Base-by-base conservation (phyloP, 768 basidiomycete species). In the Naganishia vaughanmartiniae region DNA sequence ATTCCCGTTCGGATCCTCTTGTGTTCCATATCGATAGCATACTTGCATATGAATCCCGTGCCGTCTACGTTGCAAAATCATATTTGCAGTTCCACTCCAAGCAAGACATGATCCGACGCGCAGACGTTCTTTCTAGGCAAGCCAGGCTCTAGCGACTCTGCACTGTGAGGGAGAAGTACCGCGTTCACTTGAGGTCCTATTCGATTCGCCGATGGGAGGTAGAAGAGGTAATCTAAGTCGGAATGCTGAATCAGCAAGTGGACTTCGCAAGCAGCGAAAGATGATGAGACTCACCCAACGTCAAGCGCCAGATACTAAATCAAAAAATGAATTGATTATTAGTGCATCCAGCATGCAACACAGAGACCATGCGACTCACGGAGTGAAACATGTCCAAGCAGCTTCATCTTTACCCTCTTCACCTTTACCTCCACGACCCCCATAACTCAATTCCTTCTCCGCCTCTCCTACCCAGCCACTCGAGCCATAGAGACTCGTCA, bases 371-470 rank as follows among this genome's bases (percentile, higher is more conserved):
- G 9, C 28, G 15, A 63, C 71, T 60, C 48, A 89, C 79, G 91
- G 87, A 0, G 94, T 92, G 76, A 89, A 95, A 77, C 89, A 91
- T 45, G 93, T 94, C 83, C 88, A 97, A 79, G 87, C 85, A 3
- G 93, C 92, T 77, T 94, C 92, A 77, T 85, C 81, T 14, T 81
- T 83, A 4, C 92, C 92, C 24, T 81, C 82, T 69, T 85, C 82
- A 12, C 76, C 81, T 17, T 77, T 36, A n/a, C 76, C 73, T 0
- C 83, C 79, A 73, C 89, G 83, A 55, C 81, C 78, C 1, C 88
- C 88, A 75, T 86, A 91, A 2, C 85, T 87, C 51, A 81, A 69
- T 19, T 57, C 68, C 26, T 79, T 67, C 58, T 51, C 73, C 69
- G 66, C 73, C 66, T 56, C 68, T 56, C 54, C 36, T 45, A 45